Conservation (phyloP, 2,329 filamentous ascomycete species). For the Pseudocercospora pini-densiflorae region DNA sequence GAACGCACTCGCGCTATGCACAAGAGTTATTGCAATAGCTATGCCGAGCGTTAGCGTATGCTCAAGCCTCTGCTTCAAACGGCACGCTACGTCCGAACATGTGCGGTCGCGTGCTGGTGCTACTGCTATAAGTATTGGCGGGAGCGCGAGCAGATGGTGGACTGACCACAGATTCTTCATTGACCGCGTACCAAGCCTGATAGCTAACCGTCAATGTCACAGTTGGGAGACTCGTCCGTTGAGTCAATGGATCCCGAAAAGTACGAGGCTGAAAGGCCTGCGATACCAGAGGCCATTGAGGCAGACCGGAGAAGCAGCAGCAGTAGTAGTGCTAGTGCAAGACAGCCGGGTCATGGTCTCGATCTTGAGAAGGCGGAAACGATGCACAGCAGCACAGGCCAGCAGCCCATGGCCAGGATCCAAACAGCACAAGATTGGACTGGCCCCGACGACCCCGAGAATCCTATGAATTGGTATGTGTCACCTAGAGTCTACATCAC, state of each 20-base stretch:
- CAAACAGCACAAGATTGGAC: constrained; percentile 33
- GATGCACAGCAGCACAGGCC: constrained; percentile 1
- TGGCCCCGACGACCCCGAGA: constrained; percentile 33
- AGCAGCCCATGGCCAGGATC: constrained; percentile 9
- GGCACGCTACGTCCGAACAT: too few species aligned
- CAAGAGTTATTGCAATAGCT: not conserved
- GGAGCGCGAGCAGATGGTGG: too few species aligned
- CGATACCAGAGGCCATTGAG: constrained; percentile 23
- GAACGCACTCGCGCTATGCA: too few species aligned
- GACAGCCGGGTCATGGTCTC: constrained; percentile 25
- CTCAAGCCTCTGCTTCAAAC: too few species aligned
- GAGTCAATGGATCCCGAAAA: not conserved
- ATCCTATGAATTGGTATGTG: constrained; percentile 23
- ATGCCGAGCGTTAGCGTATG: too few species aligned
- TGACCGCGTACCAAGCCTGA: too few species aligned
- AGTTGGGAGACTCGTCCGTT: not conserved
- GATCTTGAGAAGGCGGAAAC: constrained; percentile 26
- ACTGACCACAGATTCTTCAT: too few species aligned
- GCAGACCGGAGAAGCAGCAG: not conserved
- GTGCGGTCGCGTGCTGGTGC: too few species aligned
- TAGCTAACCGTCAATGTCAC: too few species aligned
- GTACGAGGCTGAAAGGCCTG: constrained; percentile 14
- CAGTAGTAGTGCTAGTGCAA: constrained; percentile 21
- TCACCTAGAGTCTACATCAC: not conserved
- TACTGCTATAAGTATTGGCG: too few species aligned